Conservation (phyloP, 1,284 basidiomycete species). For the Pseudomicrostroma phylloplanum region DNA sequence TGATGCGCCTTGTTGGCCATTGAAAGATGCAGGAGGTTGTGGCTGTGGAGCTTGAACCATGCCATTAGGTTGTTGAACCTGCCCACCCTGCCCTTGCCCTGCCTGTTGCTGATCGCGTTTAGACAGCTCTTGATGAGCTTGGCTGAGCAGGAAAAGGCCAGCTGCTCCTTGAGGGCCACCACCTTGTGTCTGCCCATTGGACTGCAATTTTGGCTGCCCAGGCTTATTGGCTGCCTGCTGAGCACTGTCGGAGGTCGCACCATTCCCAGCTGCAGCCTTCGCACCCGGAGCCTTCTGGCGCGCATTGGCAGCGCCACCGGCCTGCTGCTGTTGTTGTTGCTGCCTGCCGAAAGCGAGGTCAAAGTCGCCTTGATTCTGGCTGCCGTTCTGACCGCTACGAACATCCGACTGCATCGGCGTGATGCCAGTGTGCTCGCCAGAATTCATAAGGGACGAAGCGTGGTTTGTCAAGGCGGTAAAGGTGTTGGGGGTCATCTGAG, state of each 20-base stretch:
- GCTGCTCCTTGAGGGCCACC: slow-evolving; percentile 21
- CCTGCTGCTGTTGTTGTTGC: slow-evolving; percentile 15
- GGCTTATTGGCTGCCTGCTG: no score
- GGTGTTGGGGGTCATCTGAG: slow-evolving; percentile 77
- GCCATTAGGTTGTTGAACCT: not conserved
- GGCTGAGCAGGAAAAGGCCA: slow-evolving; percentile 82
- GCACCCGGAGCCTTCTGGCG: not conserved
- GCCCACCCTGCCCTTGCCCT: not conserved
- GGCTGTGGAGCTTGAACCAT: not conserved
- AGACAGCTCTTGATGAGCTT: slow-evolving; percentile 91
- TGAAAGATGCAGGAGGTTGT: no score
- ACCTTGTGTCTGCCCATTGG: not conserved
- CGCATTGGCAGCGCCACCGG: not conserved
- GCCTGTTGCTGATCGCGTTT: slow-evolving; percentile 69
- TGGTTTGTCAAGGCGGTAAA: slow-evolving; percentile 27
- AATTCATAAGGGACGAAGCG: not conserved
- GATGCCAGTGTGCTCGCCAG: not conserved
- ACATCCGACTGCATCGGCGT: no score
- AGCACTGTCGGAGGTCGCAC: slow-evolving; percentile 14
- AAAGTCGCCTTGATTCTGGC: slow-evolving; percentile 22
- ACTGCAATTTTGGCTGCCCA: slow-evolving; percentile 22
- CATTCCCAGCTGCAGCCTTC: not conserved
- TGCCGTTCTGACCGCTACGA: no score
- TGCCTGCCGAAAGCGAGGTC: slow-evolving; percentile 33
- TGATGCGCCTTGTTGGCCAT: not conserved